Evolutionary conservation across 768 basidiomycete genomes (phyloP), one percentile per base, ranked within the genome.

Genomic region (Hortiboletus flavorubellus): DNA sequence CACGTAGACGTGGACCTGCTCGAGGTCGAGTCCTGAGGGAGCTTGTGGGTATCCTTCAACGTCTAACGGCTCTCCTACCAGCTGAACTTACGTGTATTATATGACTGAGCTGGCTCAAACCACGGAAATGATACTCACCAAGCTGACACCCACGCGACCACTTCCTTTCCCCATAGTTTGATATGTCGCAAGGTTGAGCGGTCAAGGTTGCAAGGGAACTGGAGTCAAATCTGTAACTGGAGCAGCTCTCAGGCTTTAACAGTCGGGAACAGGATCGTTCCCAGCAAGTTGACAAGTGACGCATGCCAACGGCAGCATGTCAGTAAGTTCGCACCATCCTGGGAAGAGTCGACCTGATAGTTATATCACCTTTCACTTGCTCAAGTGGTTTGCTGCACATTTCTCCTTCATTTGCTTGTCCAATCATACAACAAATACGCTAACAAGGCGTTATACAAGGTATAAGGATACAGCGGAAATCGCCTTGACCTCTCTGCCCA

Each of bases 1-100:
- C 5, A 87, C 80, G 63, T 83, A 91, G 38, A 90, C 69, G 66
- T 91, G 86, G 11, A 91, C 86, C 66, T 90, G 89, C 65, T 86
- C 78, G 39, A 91, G 73, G 59, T 75, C 55, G 16, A 91, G 74
- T 26, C 72, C 78, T 2, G 68, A 54, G 2, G 88, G 88, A 0
- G 84, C 78, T 34, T 75, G 65, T 4, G 84, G 81, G 64, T 91
- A 91, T 8, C 71, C 70, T 23, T 84, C 76, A 1, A 83, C 82
- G 49, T 89, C 84, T 16, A 89, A 65, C 14, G 78, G 77, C 30
- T 74, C 72, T 58, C 78, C 77, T 6, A 74, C 54, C 45, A 75
- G 26, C 26, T 26, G 26, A 26, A 33, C 67, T 69, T 46, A 56
- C 2, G 23, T 42, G 23, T 9, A 7, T 10, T 5, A 41, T 23